A percentile compares a stretch with the other conserved stretches of the same genome.
phyloP scores from a whole-genome alignment of 257 asterid genomes.

The Forsythia suspensa region DNA sequence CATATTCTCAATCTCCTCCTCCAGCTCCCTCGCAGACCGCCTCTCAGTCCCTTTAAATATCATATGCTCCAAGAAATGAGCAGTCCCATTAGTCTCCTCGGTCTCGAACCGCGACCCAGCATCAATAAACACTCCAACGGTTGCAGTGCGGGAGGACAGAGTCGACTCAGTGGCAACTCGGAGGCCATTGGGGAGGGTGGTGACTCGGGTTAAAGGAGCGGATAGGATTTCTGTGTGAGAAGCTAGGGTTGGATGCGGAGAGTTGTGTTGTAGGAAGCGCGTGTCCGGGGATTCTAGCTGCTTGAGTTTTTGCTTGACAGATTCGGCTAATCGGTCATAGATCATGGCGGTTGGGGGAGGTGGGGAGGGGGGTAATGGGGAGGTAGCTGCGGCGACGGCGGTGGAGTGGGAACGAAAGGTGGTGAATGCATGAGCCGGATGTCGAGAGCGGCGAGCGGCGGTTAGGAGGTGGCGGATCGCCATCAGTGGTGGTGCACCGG shows the following conservation, averaged over 20 bases:
- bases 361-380: conserved; percentile 47
- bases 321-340: conserved; percentile 86
- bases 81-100: conserved; percentile 81
- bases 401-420: conserved; percentile 46
- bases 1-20: conserved; percentile 97
- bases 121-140: conserved; percentile 91
- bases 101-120: conserved; percentile 97
- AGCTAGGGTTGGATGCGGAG: conserved; percentile 58
- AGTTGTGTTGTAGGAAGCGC: conserved; percentile 66
- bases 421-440: conserved; percentile 24
- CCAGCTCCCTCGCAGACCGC: conserved; percentile 67
- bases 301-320: conserved; percentile 55
- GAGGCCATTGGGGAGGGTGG: conserved; percentile 83
- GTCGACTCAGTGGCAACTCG: conserved; percentile 88
- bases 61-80: conserved; percentile 97
- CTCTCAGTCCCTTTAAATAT: conserved; percentile 90
- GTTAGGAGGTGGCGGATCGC: conserved; percentile 77
- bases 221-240: conserved; percentile 75
- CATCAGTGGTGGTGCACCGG: conserved; percentile 39
- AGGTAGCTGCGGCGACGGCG: conserved; percentile 41
- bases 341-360: conserved; percentile 73
- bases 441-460: conserved; percentile 51
- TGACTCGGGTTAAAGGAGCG: conserved; percentile 72
- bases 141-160: conserved; percentile 65
- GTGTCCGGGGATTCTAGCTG: conserved; percentile 68